A percentile compares a stretch with the other conserved stretches of the same genome.
Conservation (phyloP, 257 asterid species). For the Capsicum pubescens region DNA sequence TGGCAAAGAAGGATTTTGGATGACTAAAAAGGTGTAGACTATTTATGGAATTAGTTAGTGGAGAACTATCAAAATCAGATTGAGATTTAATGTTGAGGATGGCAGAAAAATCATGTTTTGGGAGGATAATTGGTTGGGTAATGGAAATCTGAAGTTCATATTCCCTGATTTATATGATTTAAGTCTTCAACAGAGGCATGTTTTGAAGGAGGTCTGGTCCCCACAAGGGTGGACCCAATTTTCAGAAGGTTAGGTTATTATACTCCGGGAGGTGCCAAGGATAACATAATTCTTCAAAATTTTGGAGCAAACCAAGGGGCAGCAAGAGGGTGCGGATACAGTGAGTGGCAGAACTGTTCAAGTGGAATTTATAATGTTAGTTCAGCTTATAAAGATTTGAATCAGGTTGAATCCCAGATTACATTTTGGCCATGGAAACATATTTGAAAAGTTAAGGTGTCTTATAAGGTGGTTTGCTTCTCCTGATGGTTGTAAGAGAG, state of each 20-base stretch:
- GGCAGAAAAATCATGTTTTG: neutral
- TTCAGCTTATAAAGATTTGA: slow-evolving; percentile 6
- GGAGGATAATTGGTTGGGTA: slow-evolving; percentile 14
- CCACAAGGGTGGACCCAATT: neutral
- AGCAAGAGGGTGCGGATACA: slow-evolving; percentile 7
- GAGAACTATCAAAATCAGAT: slow-evolving; percentile 2
- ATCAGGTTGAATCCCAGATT: slow-evolving; percentile 4
- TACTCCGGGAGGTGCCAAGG: neutral
- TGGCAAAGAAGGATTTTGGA: neutral
- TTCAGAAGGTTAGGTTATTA: neutral
- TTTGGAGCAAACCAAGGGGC: neutral
- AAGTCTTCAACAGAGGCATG: neutral
- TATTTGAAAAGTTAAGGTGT: slow-evolving; percentile 8
- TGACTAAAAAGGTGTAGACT: neutral
- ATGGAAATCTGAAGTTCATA: neutral
- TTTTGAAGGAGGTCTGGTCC: neutral
- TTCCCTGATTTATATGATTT: neutral
- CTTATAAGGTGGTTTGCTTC: neutral
- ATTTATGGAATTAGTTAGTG: neutral
- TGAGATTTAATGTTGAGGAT: neutral
- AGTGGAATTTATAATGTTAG: slow-evolving; percentile 15
- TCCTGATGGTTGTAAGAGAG: neutral
- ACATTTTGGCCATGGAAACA: slow-evolving; percentile 7
- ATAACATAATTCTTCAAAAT: neutral
- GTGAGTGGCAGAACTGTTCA: neutral